These are phyloP conservation scores for Xylaria sp. DNA, from an alignment of 2,329 filamentous ascomycete genomes.

Conservation along the genomic window DNA sequence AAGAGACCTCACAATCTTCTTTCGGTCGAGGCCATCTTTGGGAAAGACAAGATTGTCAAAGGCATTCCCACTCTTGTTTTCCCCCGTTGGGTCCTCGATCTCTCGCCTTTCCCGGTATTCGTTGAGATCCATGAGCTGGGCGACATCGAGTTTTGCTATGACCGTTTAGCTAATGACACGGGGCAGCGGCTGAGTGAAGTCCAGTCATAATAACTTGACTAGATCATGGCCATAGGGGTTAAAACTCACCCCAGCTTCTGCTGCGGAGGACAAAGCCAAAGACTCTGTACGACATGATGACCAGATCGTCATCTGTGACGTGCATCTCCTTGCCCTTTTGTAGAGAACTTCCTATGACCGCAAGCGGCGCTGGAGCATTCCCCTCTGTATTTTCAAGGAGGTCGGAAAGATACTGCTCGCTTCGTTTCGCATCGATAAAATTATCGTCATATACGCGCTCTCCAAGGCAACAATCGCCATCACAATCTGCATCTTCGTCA, in stretches of 20 bases:
- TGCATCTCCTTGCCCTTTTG: too few species aligned
- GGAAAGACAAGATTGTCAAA: conserved; percentile 48
- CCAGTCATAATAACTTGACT: background rate
- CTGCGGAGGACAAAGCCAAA: conserved; percentile 51
- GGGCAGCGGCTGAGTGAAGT: too few species aligned
- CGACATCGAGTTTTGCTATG: conserved; percentile 14
- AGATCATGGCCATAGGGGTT: background rate
- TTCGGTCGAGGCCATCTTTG: conserved; percentile 36
- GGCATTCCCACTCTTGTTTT: conserved; percentile 24
- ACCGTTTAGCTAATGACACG: background rate
- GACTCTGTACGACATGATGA: conserved; percentile 50
- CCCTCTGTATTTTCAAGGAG: background rate
- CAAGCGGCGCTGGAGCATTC: background rate
- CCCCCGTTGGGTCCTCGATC: too few species aligned
- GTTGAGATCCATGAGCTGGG: background rate
- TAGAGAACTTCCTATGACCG: too few species aligned
- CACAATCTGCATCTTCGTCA: too few species aligned
- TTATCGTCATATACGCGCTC: too few species aligned
- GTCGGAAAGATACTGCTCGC: background rate
- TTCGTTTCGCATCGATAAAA: too few species aligned
- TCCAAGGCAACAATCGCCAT: too few species aligned
- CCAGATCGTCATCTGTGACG: conserved; percentile 25
- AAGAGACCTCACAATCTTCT: conserved; percentile 47
- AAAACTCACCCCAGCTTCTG: conserved; percentile 49
- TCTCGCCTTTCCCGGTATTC: too few species aligned